Base-by-base conservation (phyloP, 495 filamentous ascomycete species). In the Penicilliopsis zonata region DNA sequence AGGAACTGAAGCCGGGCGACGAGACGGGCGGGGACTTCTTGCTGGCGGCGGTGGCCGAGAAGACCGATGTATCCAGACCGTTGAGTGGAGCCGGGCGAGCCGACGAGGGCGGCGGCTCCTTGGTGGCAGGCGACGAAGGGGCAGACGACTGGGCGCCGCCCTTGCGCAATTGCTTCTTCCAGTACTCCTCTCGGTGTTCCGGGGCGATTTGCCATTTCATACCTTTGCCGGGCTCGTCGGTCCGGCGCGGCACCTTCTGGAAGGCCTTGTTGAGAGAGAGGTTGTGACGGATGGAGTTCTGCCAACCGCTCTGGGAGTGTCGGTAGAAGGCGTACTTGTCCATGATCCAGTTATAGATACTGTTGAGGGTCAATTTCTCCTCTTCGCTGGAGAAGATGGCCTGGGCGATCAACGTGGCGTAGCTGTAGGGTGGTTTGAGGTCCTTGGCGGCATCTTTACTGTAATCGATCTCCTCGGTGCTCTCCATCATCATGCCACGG, bases 241-340 rank as follows among this genome's bases (percentile, higher is more conserved):
- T 90, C 4, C 80, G 72, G 21, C 90, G 78, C 15, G 92, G 80
- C 4, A 94, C 79, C 52, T 96, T 96, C 40, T 80, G 73, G 52
- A 98, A 98, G 0, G 76, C 72, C 54, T 93, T 88, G 47, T 92
- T 94, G 30, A 98, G 54, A 2, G 92, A 96, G 13, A 98, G 56
- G 42, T 96, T 96, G 42, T 98, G 90, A 2, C 90, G 78, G 42
- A 98, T 98, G 1, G 86, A 94, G 43, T 98, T 98, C 80, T 94
- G 92, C 90, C 90, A 96, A 32, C 90, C 87, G 28, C 70, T 71
- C 33, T 72, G 73, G 17, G 82, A 82, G 47, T 82, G 69, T 24
- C 90, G 66, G 52, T 94, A 98, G 51, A 86, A 96, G 0, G 90
- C 77, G 49, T 94, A 98, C 38, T 79, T 73, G 1, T 76, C 73